These are phyloP conservation scores for Lyophyllum atratum DNA, from an alignment of 768 basidiomycete species.

Conservation along the genomic window DNA sequence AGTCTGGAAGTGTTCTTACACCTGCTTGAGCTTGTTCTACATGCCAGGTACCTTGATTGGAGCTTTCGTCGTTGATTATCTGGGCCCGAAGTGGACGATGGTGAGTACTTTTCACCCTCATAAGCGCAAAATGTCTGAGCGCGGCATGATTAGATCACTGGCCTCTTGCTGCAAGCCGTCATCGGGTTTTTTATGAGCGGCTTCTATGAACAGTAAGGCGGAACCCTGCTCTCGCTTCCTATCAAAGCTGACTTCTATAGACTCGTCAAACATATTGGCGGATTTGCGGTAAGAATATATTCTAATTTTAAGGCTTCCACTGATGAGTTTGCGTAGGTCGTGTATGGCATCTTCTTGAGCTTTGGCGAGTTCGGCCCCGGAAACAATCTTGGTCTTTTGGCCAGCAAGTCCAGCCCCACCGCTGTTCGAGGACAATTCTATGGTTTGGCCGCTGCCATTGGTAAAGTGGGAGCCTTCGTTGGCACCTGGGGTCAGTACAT, in stretches of 20 bases:
- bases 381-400: constrained; percentile 83
- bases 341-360: constrained; percentile 90
- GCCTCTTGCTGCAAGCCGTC: constrained; percentile 66
- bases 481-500: constrained; percentile 71
- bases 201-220: constrained; percentile 54
- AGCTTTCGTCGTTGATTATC: constrained; percentile 72
- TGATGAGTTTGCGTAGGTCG: constrained; percentile 42
- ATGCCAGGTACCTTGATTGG: constrained; percentile 62
- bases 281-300: constrained; percentile 59
- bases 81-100: constrained; percentile 80
- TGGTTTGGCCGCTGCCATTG: constrained; percentile 82
- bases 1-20: background rate
- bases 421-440: constrained; percentile 86
- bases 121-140: no score
- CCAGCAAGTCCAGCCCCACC: constrained; percentile 84
- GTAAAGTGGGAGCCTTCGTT: constrained; percentile 82
- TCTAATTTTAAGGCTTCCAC: background rate
- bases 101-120: constrained; percentile 31
- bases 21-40: constrained; percentile 35
- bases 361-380: constrained; percentile 92
- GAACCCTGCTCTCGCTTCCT: background rate
- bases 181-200: constrained; percentile 93
- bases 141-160: constrained; percentile 50
- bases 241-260: constrained; percentile 26
- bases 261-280: constrained; percentile 67